Base-by-base conservation (phyloP, 495 filamentous ascomycete genomes). In the Achaetomiella virescens region DNA sequence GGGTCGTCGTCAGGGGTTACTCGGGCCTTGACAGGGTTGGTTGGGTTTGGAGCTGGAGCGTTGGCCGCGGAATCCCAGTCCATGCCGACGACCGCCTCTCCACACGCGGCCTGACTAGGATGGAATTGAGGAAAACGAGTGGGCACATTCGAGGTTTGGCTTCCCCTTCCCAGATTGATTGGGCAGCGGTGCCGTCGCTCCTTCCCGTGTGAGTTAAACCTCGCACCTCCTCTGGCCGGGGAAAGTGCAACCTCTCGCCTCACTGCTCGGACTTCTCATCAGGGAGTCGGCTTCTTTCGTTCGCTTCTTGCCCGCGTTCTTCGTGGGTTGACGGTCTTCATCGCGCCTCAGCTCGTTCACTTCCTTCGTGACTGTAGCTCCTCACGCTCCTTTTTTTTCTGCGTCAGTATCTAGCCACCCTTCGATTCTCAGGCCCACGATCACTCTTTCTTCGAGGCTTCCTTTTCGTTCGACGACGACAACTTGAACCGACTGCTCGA, bases 401-500 rank as follows among this genome's bases (percentile, higher is more conserved):
- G 27, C 27, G 11, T 9, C 10, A 33, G 15, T 38, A 24, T 18
- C 21, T 17, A 24, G 11, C 9, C 22, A n/a, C 3, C 33, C 3
- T 60, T 55, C 52, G 31, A 54, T 59, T 60, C 38, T 35, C 25
- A 40, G n/a, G 36, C 47, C 52, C 14, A 38, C 52, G 41, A 35
- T 50, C 57, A 60, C 48, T 60, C 52, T 31, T 54, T 60, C 29
- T 27, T 15, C 41, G 22, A 27, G n/a, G 40, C 38, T 40, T 20
- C 33, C 27, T 22, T 15, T 49, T 43, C 3, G 15, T 43, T 25
- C 21, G 10, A 31, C 35, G 18, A 48, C 24, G 18, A 17, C 45
- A 21, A 46, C 15, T 15, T 20, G 5, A 11, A 18, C 50, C 25
- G 27, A n/a, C 27, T 37, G 1, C 36, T n/a, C 10, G 1, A 9